phyloP scores from a whole-genome alignment of 2,329 filamentous ascomycete genomes.

The Calonectria crousiana region DNA sequence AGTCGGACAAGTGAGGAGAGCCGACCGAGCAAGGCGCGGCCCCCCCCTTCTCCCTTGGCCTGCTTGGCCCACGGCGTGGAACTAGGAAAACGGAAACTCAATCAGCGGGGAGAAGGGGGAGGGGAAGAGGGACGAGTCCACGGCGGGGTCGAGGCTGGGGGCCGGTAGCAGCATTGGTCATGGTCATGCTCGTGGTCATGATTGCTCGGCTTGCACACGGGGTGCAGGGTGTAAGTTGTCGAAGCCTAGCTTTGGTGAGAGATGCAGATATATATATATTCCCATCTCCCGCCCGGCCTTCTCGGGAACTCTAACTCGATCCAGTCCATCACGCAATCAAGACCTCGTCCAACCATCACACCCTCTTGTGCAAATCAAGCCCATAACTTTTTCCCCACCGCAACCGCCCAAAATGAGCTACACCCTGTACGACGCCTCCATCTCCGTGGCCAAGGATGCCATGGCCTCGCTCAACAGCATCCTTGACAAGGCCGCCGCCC shows the following conservation, averaged over 20 bases:
- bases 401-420: conserved; percentile 49
- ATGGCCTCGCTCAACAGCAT: conserved; percentile 49
- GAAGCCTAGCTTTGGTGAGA: neutral
- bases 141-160: neutral
- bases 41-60: neutral
- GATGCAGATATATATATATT: conserved; percentile 34
- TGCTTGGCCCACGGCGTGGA: neutral
- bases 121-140: conserved; percentile 17
- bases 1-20: neutral
- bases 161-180: neutral
- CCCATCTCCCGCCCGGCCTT: conserved; percentile 1
- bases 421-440: conserved; percentile 56
- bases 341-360: conserved; percentile 21
- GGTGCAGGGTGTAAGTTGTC: neutral
- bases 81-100: neutral
- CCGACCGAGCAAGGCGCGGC: neutral
- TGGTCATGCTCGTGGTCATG: neutral
- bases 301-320: conserved; percentile 10
- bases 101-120: conserved; percentile 23
- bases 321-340: conserved; percentile 35
- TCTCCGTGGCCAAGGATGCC: conserved; percentile 48
- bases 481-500: conserved; percentile 52
- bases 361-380: neutral
- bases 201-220: neutral
- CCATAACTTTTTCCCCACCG: neutral